Evolutionary conservation across 768 basidiomycete genomes (phyloP), one percentile per base, ranked within the genome.

Genomic region (Nidularia pulvinata): DNA sequence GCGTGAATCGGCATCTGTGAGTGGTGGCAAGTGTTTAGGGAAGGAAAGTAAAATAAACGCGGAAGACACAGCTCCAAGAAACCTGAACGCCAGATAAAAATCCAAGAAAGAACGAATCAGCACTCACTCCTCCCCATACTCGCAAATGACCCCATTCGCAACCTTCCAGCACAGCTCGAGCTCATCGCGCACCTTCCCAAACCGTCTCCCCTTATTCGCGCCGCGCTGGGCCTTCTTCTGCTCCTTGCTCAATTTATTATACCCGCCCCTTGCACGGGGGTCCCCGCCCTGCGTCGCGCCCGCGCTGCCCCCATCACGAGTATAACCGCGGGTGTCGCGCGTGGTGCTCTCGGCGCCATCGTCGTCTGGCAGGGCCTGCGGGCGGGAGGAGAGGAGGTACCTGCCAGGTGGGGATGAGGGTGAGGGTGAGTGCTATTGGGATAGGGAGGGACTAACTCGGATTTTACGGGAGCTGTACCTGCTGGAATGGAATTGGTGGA

Each of bases 101-200:
- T 50, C 13, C 11, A n/a, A 19, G 44, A 35, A 48, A 11, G 7
- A n/a, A 46, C n/a, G 13, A 47, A 30, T 16, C 4, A 49, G 11
- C 50, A 79, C 83, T 59, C 58, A 88, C 85, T 84, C 76, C 50
- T 76, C 69, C 16, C 89, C 90, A 59, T 84, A 83, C 57, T 89
- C 86, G 63, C 95, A 97, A 6, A 73, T 60, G 34, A 76, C 72
- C 0, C 88, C 90, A 49, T 77, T 82, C 2, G 92, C 94, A 49
- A 93, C 71, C 49, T 78, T 81, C 82, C 86, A 89, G 70, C 95
- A 98, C 30, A 98, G 72, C 34, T 93, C 86, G 2, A 93, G 69
- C 44, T 90, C 89, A 62, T 95, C 95, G 50, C 83, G 77, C 14
- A 90, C 76, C 63, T 88, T 88, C 14, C 79, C 85, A 67, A 93